These are phyloP conservation scores for Camelina laxa DNA, from an alignment of 345 rosid genomes.

Conservation along the genomic window DNA sequence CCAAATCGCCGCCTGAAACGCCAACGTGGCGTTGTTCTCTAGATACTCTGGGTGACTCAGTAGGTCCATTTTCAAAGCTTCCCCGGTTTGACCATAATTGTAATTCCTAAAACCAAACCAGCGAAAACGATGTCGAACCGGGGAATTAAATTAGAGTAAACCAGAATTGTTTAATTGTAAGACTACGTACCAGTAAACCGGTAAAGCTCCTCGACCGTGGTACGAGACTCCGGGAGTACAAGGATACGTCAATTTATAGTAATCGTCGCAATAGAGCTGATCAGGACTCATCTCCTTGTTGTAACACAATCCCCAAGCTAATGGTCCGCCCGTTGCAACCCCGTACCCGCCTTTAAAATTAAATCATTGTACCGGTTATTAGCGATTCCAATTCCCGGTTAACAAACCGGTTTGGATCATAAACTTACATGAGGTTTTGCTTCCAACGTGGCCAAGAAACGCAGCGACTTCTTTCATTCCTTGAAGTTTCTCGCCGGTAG, in stretches of 20 bases:
- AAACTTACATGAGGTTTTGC: slow-evolving; percentile 73
- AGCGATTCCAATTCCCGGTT: neutral
- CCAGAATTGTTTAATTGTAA: neutral
- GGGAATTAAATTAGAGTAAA: neutral
- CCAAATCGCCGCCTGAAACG: slow-evolving; percentile 83
- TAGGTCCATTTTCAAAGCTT: slow-evolving; percentile 70
- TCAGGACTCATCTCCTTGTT: slow-evolving; percentile 91
- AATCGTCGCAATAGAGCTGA: slow-evolving; percentile 71
- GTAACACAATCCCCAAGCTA: slow-evolving; percentile 92
- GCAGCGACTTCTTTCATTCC: slow-evolving; percentile 73
- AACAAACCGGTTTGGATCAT: slow-evolving; percentile 5
- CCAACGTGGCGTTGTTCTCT: slow-evolving; percentile 77
- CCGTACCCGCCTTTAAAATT: slow-evolving; percentile 78
- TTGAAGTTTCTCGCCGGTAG: slow-evolving; percentile 61
- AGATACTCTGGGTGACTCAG: slow-evolving; percentile 73
- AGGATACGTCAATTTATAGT: slow-evolving; percentile 69
- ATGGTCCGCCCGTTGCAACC: slow-evolving; percentile 90
- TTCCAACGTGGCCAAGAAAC: slow-evolving; percentile 82
- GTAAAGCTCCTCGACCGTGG: slow-evolving; percentile 89
- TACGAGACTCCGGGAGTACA: slow-evolving; percentile 81
- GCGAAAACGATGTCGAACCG: neutral
- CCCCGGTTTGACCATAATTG: slow-evolving; percentile 79
- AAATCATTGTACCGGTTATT: neutral
- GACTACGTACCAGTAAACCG: slow-evolving; percentile 66
- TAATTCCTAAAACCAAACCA: slow-evolving; percentile 61